Evolutionary conservation across 805 yeast genomes (phyloP).

Genomic region (Starmerella geochares): DNA sequence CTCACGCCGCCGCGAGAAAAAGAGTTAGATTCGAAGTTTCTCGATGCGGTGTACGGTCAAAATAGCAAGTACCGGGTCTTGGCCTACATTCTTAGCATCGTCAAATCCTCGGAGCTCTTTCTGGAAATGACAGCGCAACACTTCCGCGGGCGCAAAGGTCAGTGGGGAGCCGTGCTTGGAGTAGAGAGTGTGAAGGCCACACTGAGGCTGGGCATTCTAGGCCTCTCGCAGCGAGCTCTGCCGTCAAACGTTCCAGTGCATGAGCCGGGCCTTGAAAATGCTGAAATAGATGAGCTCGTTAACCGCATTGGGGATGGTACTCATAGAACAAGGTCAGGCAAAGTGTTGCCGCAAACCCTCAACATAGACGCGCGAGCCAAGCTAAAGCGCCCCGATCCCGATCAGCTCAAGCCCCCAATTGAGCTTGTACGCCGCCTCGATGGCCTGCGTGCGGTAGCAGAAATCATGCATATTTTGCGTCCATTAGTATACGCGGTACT

Average conservation of each 20-base stretch:
- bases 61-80: conserved; percentile 25
- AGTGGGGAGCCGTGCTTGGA: conserved; percentile 29
- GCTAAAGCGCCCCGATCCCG: conserved; percentile 26
- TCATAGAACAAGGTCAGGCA: neutral
- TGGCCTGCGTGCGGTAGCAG: conserved; percentile 27
- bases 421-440: conserved; percentile 28
- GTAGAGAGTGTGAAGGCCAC: conserved; percentile 30
- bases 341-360: neutral
- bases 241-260: conserved; percentile 28
- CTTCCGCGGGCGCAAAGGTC: conserved; percentile 25
- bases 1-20: conserved; percentile 20
- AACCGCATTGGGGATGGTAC: neutral
- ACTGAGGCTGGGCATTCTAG: conserved; percentile 29
- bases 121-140: conserved; percentile 32
- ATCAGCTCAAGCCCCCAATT: conserved; percentile 30
- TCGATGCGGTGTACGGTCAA: conserved; percentile 18
- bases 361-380: neutral
- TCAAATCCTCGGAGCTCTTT: conserved; percentile 32
- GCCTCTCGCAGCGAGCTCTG: conserved; percentile 28
- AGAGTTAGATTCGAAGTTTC: conserved; percentile 16
- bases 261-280: conserved; percentile 33
- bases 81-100: conserved; percentile 28
- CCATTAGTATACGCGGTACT: conserved; percentile 35
- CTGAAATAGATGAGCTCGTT: conserved; percentile 21
- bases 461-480: conserved; percentile 32